phyloP scores from a whole-genome alignment of 768 basidiomycete genomes.

The Naematelia encephala region DNA sequence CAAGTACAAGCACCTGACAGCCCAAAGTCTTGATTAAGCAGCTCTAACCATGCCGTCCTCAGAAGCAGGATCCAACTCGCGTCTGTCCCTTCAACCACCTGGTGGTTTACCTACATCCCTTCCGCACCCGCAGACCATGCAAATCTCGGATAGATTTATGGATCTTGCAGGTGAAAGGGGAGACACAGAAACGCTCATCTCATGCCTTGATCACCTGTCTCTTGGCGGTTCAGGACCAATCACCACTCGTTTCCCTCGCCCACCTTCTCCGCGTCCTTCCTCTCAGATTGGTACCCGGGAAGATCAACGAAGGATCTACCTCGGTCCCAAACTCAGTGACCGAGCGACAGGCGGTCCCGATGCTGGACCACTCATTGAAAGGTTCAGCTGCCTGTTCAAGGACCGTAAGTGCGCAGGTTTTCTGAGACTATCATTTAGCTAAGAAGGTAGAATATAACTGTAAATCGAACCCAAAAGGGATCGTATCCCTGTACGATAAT shows the following conservation, averaged over 20 bases:
- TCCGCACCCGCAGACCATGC: slow-evolving; percentile 9
- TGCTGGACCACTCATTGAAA: slow-evolving; percentile 44
- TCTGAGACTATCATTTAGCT: neutral
- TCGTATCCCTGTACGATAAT: slow-evolving; percentile 36
- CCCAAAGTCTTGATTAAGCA: no score
- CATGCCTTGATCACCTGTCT: slow-evolving; percentile 23
- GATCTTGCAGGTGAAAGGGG: slow-evolving; percentile 10
- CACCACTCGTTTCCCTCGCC: slow-evolving; percentile 28
- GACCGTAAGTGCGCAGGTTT: slow-evolving; percentile 28
- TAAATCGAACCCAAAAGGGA: slow-evolving; percentile 42
- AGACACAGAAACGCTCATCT: slow-evolving; percentile 30
- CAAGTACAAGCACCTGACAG: no score
- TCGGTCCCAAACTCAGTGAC: slow-evolving; percentile 39
- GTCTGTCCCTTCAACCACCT: slow-evolving; percentile 31
- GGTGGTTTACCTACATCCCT: slow-evolving; percentile 24
- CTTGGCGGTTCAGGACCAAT: slow-evolving; percentile 16
- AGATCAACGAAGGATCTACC: slow-evolving; percentile 38
- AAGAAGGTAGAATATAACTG: slow-evolving; percentile 27
- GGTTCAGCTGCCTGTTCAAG: slow-evolving; percentile 46
- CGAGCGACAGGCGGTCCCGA: slow-evolving; percentile 43
- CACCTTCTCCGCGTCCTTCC: slow-evolving; percentile 19
- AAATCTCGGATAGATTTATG: neutral
- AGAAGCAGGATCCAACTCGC: neutral
- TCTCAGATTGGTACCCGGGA: slow-evolving; percentile 25
- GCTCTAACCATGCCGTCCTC: neutral